phyloP scores from a whole-genome alignment of 352 stramenopile genomes.

The Phytophthora chlamydospora region DNA sequence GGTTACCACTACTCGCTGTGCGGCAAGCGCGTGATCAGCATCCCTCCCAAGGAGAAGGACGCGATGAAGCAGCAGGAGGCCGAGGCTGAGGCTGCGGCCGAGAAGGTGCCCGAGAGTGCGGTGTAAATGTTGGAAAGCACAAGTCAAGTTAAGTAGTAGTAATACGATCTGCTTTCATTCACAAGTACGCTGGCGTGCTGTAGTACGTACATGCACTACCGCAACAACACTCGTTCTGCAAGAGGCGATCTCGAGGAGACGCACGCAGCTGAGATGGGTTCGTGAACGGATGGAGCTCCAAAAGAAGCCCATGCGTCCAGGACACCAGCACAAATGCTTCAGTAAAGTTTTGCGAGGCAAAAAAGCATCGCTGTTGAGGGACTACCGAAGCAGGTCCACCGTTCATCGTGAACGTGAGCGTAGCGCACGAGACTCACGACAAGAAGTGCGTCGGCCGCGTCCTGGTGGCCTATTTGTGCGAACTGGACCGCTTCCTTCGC shows the following conservation, averaged over 20 bases:
- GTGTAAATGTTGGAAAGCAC: slow-evolving; percentile 42
- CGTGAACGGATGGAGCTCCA: too few species aligned
- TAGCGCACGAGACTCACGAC: too few species aligned
- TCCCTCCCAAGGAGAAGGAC: slow-evolving; percentile 54
- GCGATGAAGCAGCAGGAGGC: slow-evolving; percentile 26
- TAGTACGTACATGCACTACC: neutral
- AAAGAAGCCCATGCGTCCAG: too few species aligned
- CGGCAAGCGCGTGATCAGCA: slow-evolving; percentile 67
- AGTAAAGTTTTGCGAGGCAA: too few species aligned
- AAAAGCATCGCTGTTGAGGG: too few species aligned
- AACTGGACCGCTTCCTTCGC: slow-evolving; percentile 25
- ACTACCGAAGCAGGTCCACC: too few species aligned
- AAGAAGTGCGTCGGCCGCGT: slow-evolving; percentile 5
- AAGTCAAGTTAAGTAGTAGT: slow-evolving; percentile 33
- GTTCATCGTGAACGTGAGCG: too few species aligned
- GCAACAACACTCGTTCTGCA: too few species aligned
- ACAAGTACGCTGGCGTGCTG: too few species aligned
- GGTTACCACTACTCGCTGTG: slow-evolving; percentile 75
- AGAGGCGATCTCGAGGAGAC: too few species aligned
- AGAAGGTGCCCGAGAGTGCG: slow-evolving; percentile 18
- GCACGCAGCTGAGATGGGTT: too few species aligned
- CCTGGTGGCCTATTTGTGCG: slow-evolving; percentile 30
- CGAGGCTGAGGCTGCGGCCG: slow-evolving; percentile 7
- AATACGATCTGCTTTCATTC: slow-evolving; percentile 24
- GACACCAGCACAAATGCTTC: too few species aligned